A percentile compares a stretch with the other conserved stretches of the same genome.
phyloP scores from a whole-genome alignment of 139 green algal genomes.

The Spirogloea muscicola region DNA sequence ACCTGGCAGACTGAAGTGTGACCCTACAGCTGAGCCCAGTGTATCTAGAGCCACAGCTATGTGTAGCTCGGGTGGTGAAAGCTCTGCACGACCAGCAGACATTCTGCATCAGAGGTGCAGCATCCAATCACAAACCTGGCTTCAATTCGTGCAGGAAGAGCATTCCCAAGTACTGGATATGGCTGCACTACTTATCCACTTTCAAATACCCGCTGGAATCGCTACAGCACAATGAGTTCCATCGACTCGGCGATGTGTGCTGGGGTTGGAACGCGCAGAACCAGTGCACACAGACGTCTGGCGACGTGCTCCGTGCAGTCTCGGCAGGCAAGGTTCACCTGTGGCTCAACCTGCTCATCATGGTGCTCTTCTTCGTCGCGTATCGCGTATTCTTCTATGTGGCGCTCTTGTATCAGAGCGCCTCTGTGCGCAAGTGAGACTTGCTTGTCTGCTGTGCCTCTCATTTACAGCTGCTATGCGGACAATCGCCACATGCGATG shows the following conservation, averaged over 20 bases:
- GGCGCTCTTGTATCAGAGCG: not conserved
- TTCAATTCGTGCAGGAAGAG: constrained; percentile 6
- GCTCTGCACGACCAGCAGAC: not conserved
- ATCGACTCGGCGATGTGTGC: not conserved
- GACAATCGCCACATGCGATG: too few relatives aligned
- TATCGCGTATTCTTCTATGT: constrained; percentile 5
- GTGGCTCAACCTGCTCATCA: constrained; percentile 1
- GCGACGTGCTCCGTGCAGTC: not conserved
- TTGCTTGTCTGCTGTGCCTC: too few relatives aligned
- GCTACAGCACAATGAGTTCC: constrained; percentile 40
- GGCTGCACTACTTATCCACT: constrained; percentile 44
- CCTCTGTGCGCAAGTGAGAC: not conserved
- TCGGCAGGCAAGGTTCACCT: constrained; percentile 1
- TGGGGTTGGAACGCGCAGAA: not conserved
- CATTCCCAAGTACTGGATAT: constrained; percentile 46
- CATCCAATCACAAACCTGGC: too few relatives aligned
- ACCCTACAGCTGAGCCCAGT: not conserved
- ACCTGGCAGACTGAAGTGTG: not conserved
- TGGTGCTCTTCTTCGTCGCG: constrained; percentile 1
- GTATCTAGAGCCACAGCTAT: not conserved
- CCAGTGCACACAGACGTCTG: not conserved
- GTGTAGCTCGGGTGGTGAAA: not conserved
- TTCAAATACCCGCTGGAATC: constrained; percentile 50
- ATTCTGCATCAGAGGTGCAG: too few relatives aligned
- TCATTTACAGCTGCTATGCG: too few relatives aligned